Base-by-base conservation (phyloP, 352 stramenopile genomes). In the Phytophthora tentaculata region DNA sequence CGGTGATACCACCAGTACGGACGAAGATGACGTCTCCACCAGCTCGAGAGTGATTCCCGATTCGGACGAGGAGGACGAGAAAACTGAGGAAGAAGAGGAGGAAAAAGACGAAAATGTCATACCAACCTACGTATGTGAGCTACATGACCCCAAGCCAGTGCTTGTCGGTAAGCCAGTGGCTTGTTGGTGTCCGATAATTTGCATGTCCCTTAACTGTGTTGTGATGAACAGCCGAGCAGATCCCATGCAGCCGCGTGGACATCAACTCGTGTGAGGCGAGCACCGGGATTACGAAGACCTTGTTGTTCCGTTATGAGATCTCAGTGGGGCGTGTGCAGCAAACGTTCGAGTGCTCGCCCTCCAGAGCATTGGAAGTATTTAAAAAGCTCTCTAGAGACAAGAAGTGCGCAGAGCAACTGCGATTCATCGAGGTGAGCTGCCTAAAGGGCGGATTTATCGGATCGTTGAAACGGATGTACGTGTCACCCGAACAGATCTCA, bases 81-180 rank as follows among this genome's bases (percentile, higher is more conserved):
- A 77, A 17, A 62, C 79, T 26, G 64, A 79, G n/a, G 44, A 71
- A 7, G 75, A 56, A n/a, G 37, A 64, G 22, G 67, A 77, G 1
- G 58, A 74, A 1, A 71, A 71, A 3, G 62, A 73, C 17, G 66
- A 69, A 10, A 64, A 69, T 52, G 26, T 61, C 5, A 79, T 90
- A 50, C 76, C 83, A 9, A 92, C 86, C 16, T 94, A 92, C 47
- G 74, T 94, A 24, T 94, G 86, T 53, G 82, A 87, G 57, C 71
- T 90, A 10, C 86, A 94, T 54, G 86, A 94, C 69, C 86, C 86
- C 7, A 92, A 92, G 53, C 67, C 75, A 10, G 80, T 94, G 39
- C 81, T 94, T 56, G 69, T 84, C 51, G 85, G 85, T 94, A 57
- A 41, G 64, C 69, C 16, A 12, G 16, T 48, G n/a, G 17, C 0